Evolutionary conservation across 768 basidiomycete genomes (phyloP), one percentile per base, ranked within the genome.

Genomic region (Tulasnella sp.): DNA sequence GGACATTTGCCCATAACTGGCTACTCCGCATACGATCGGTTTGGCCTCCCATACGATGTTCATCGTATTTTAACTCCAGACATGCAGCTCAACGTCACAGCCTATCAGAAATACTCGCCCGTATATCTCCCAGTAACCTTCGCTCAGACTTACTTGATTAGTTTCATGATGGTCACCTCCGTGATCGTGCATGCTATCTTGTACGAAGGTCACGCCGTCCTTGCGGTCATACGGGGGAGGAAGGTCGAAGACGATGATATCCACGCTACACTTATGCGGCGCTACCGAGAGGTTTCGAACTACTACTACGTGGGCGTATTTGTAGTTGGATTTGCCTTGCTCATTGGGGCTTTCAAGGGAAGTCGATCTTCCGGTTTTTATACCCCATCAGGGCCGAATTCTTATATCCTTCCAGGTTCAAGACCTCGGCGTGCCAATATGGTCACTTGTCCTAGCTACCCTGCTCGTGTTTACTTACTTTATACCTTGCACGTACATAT

Each of bases 81-180:
- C 6, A 72, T 79, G 31, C 8, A 8, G 9, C 81, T 87, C 76
- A 83, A 86, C 80, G 76, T 73, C n/a, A 83, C 82, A 0, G 85
- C 84, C 2, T 87, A 87, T 78, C 75, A 79, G n/a, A 81, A 78
- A 5, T 87, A 87, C 80, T 87, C 86, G 52, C 85, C 84, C 0
- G 80, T 86, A 22, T 86, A 84, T 80, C 80, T 87, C 29, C 84
- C 85, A 0, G 82, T 83, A 25, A 80, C 84, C 0, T 86, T 83
- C 78, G 79, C 80, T 17, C 81, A 84, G 76, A 82, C 83, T 0
- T 86, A 85, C 81, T 82, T 84, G 75, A 71, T 85, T 15, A 80
- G 84, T 0, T 84, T 86, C 79, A 83, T 83, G 22, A 79, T 86
- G 1, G 77, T 84, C 2, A 84, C 85, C 0, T 80, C 82, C 1